Evolutionary conservation across 306 rosid genomes (phyloP).

Genomic region (Vachellia collinsii): DNA sequence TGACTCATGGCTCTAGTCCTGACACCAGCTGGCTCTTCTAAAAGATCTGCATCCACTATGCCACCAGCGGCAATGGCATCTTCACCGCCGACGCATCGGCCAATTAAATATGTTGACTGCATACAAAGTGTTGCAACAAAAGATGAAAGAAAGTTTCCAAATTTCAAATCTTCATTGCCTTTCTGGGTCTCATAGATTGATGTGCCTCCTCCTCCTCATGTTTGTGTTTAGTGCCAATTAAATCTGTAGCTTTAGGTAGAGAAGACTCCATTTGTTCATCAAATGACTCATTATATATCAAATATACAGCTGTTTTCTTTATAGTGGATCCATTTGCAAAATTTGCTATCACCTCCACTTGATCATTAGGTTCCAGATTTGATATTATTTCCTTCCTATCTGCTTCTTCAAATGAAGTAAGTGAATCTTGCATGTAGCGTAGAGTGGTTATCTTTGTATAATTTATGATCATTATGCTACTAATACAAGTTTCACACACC

Average conservation of each 20-base stretch:
- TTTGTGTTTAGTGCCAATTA: not conserved
- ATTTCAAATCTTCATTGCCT: not conserved
- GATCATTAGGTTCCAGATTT: not conserved
- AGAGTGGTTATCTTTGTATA: not conserved
- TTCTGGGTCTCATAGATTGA: not conserved
- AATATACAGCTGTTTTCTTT: not conserved
- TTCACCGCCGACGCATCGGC: too few species aligned
- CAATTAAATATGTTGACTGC: too few species aligned
- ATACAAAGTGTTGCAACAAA: too few species aligned
- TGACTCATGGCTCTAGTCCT: too few species aligned
- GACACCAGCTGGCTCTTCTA: too few species aligned
- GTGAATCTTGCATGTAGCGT: not conserved
- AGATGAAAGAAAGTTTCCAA: too few species aligned
- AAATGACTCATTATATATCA: not conserved
- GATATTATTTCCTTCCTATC: not conserved
- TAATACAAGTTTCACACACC: not conserved
- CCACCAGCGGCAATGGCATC: too few species aligned
- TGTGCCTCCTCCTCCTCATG: not conserved
- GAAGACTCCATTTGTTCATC: not conserved
- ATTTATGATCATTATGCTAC: not conserved
- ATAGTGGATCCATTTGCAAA: not conserved
- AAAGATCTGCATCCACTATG: too few species aligned
- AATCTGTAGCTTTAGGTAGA: not conserved
- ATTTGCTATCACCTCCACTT: not conserved
- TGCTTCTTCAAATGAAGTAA: not conserved